A percentile compares a stretch with the other conserved stretches of the same genome.
Conservation (phyloP, 306 rosid genomes). For the Ammopiptanthus mongolicus region DNA sequence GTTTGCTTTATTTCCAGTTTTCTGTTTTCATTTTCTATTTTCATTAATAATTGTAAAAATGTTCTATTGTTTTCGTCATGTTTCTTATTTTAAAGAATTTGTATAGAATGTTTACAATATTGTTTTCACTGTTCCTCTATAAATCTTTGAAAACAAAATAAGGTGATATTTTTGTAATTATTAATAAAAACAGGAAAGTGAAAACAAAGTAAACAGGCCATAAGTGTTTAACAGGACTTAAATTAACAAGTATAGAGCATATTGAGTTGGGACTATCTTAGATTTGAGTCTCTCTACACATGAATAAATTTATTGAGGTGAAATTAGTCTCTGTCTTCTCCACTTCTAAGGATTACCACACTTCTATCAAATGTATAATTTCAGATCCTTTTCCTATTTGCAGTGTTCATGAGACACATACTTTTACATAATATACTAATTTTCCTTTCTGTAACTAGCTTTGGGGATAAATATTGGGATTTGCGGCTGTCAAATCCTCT, state of each 20-base stretch:
- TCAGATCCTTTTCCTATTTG: not conserved
- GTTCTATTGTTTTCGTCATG: no score
- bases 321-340: not conserved
- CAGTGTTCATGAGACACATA: not conserved
- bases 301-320: not conserved
- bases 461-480: constrained; percentile 86
- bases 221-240: not conserved
- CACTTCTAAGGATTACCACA: constrained; percentile 16
- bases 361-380: not conserved
- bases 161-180: no score
- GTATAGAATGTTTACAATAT: no score
- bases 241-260: not conserved
- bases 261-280: not conserved
- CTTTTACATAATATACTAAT: constrained; percentile 3
- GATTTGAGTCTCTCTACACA: not conserved
- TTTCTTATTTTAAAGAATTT: no score
- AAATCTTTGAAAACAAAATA: no score
- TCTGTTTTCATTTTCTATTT: no score
- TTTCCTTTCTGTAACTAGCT: constrained; percentile 40
- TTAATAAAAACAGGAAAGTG: no score
- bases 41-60: no score
- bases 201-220: no score
- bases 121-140: no score
- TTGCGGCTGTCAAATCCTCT: constrained; percentile 82
- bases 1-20: no score